Evolutionary conservation across 306 rosid species (phyloP).

Genomic region (Vigna trinervia): DNA sequence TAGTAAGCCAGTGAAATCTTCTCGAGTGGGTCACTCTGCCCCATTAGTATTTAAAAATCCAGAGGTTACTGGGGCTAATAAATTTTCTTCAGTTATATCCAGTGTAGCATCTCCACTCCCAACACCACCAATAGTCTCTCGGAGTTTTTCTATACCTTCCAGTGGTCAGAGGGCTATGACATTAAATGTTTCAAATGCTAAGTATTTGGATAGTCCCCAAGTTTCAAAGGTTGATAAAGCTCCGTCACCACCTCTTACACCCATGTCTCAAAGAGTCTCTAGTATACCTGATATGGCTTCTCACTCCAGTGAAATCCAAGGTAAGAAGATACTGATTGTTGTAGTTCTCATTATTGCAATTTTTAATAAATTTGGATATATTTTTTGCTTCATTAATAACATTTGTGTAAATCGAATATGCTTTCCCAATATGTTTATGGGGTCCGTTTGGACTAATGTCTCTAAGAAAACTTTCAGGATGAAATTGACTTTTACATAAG

Average conservation of each 20-base stretch:
- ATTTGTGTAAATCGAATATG: constrained; percentile 7
- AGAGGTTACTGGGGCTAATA: constrained; percentile 54
- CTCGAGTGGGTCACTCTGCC: constrained; percentile 75
- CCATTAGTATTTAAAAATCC: constrained; percentile 70
- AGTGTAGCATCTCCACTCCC: constrained; percentile 90
- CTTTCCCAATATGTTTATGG: constrained; percentile 19
- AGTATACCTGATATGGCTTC: constrained; percentile 59
- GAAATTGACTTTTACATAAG: too few relatives aligned
- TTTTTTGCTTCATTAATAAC: not conserved
- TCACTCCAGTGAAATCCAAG: constrained; percentile 69
- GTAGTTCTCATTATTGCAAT: constrained; percentile 14
- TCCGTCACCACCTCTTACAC: constrained; percentile 77
- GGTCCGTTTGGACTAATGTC: too few relatives aligned
- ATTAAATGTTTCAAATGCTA: constrained; percentile 60
- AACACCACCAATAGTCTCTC: constrained; percentile 73
- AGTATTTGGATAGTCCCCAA: constrained; percentile 69
- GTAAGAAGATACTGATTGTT: constrained; percentile 50
- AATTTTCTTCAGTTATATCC: constrained; percentile 58
- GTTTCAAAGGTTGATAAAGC: constrained; percentile 64
- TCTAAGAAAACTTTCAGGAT: too few relatives aligned
- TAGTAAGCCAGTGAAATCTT: constrained; percentile 57
- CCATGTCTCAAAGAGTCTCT: constrained; percentile 62
- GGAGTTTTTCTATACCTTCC: constrained; percentile 90
- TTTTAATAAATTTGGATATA: constrained; percentile 25
- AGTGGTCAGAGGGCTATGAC: constrained; percentile 74